phyloP scores from a whole-genome alignment of 1,139 yeast species.

The Saccharomyces hybrid region DNA sequence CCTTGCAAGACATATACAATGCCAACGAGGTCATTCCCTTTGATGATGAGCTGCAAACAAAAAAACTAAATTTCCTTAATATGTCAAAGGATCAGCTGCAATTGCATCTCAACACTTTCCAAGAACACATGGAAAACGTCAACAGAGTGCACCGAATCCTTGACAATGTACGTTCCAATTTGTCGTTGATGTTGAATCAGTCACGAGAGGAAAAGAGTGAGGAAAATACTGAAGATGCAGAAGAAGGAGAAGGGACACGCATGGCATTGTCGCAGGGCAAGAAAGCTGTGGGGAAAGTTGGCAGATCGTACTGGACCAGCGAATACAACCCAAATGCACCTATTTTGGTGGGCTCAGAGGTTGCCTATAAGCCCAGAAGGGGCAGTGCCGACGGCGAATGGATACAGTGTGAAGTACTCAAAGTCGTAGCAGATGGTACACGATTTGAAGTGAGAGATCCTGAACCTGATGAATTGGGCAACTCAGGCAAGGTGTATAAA shows the following conservation, averaged over 20 bases:
- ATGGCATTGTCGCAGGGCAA: not conserved
- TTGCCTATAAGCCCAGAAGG: slow-evolving; percentile 72
- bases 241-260: not conserved
- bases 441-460: slow-evolving; percentile 88
- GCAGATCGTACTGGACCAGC: slow-evolving; percentile 34
- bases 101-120: slow-evolving; percentile 37
- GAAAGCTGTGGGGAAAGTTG: slow-evolving; percentile 11
- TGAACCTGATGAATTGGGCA: slow-evolving; percentile 91
- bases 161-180: slow-evolving; percentile 32
- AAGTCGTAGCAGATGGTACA: slow-evolving; percentile 67
- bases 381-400: slow-evolving; percentile 73
- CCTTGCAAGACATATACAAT: slow-evolving; percentile 60
- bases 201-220: not conserved
- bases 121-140: slow-evolving; percentile 49
- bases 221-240: not conserved
- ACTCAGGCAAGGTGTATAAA: slow-evolving; percentile 80
- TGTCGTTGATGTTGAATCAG: slow-evolving; percentile 23
- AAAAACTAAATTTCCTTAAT: slow-evolving; percentile 29
- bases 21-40: slow-evolving; percentile 49
- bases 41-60: slow-evolving; percentile 38
- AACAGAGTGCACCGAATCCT: slow-evolving; percentile 46
- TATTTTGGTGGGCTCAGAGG: slow-evolving; percentile 65
- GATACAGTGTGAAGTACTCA: slow-evolving; percentile 91
- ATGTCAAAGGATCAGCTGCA: slow-evolving; percentile 37
- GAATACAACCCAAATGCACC: slow-evolving; percentile 54